Evolutionary conservation across 2,329 filamentous ascomycete genomes (phyloP).

Genomic region (Exutisphaerella laricina): DNA sequence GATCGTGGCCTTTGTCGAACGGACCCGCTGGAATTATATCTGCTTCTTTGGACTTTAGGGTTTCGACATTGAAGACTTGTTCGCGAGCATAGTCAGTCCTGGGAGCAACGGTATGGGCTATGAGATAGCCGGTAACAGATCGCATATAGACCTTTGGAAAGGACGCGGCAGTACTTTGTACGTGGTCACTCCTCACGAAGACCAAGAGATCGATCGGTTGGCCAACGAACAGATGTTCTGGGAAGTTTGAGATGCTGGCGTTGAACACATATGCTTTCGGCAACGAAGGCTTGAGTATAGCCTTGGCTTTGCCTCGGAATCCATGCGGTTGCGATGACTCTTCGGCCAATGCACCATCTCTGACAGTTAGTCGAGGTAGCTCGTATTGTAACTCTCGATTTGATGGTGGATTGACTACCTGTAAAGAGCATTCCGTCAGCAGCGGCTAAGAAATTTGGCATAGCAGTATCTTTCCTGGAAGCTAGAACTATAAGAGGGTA

Average conservation of each 20-base stretch:
- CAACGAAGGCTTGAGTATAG: slow-evolving; percentile 10
- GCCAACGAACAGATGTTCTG: slow-evolving; percentile 12
- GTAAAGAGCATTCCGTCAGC: too few relatives aligned
- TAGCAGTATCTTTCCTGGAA: too few relatives aligned
- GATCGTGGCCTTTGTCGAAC: background rate
- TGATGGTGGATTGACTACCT: background rate
- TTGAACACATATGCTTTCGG: slow-evolving; percentile 13
- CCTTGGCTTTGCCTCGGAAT: slow-evolving; percentile 14
- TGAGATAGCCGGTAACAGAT: background rate
- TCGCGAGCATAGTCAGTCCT: background rate
- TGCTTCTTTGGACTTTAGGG: background rate
- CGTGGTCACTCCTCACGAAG: slow-evolving; percentile 4
- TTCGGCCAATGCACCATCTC: slow-evolving; percentile 8
- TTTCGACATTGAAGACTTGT: background rate
- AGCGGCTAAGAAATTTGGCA: too few relatives aligned
- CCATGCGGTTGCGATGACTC: slow-evolving; percentile 9
- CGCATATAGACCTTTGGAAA: slow-evolving; percentile 5
- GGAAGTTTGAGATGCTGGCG: slow-evolving; percentile 4
- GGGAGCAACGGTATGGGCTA: slow-evolving; percentile 1
- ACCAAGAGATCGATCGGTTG: slow-evolving; percentile 11
- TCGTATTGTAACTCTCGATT: slow-evolving; percentile 10
- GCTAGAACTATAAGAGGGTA: too few relatives aligned
- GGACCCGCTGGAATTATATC: background rate
- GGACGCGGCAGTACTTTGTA: slow-evolving; percentile 3
- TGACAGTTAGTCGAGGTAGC: slow-evolving; percentile 12